Base-by-base conservation (phyloP, 306 rosid genomes). In the Fagus crenata region DNA sequence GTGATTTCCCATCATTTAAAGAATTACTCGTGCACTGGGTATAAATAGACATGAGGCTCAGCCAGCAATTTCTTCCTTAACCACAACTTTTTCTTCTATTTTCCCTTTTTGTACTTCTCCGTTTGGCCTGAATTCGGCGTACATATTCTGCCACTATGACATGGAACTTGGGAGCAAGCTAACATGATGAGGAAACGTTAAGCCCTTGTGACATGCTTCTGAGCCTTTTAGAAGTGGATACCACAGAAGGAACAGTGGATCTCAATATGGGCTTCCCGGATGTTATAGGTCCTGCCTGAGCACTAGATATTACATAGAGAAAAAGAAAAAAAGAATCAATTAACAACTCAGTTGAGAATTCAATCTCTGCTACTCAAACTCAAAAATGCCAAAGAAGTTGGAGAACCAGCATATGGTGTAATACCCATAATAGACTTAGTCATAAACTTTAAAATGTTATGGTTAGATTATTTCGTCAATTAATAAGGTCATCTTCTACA, bases 211-310 rank as follows among this genome's bases (percentile, higher is more conserved):
- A 90, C 88, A 81, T 85, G 83, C 76, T 82, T 93, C 77, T 84
- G 89, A 72, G 85, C 87, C 79, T 80, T 83, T 74, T 83, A 87
- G 56, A 83, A 81, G 76, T 93, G 98, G 72, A 70, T 53, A 31
- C 41, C 49, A 81, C 98, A 89, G 72, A 78, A 71, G 90, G 96
- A 71, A 80, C 78, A 1, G 75, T 83, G 51, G 96, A 80, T 77
- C 88, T 87, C 83, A 87, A 12, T 77, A 89, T 84, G n/a, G 95
- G 96, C 82, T 91, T 93, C 42, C 81, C 77, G 54, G 92, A 91
- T 1, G 82, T 70, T 36, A 90, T 82, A 2, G 93, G 89, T 64
- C 93, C 96, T 22, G 28, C 28, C 28, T 22, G 28, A 78, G 83
- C 84, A 69, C 89, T 90, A 88, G 43, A 85, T 22, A 22, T 22